Conservation (phyloP, 768 basidiomycete species). For the Coprinopsis marcescibilis region DNA sequence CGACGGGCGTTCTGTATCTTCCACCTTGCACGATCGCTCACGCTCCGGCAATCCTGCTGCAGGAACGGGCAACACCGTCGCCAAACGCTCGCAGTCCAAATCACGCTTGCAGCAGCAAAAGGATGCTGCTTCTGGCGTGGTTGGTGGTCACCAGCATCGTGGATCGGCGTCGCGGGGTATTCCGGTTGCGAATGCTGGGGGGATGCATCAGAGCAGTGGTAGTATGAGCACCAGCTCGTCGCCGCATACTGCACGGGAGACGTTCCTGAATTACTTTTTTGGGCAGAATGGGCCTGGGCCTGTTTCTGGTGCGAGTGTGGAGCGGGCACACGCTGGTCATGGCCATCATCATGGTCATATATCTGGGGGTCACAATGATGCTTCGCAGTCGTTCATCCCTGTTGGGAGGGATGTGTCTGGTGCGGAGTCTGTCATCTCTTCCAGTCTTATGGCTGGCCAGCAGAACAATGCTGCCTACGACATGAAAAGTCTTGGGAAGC, state of each 20-base stretch:
- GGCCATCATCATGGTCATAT: slow-evolving; percentile 2
- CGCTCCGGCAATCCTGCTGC: slow-evolving; percentile 29
- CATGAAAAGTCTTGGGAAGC: slow-evolving; percentile 97
- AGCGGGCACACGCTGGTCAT: slow-evolving; percentile 19
- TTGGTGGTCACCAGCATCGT: slow-evolving; percentile 12
- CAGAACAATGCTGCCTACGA: slow-evolving; percentile 83
- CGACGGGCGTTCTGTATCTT: slow-evolving; percentile 67
- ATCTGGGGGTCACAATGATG: slow-evolving; percentile 5
- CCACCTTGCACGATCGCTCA: slow-evolving; percentile 70
- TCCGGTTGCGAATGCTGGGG: neutral
- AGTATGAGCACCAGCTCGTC: slow-evolving; percentile 27
- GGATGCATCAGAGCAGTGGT: slow-evolving; percentile 14
- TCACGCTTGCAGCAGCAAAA: slow-evolving; percentile 19
- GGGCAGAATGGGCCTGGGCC: slow-evolving; percentile 83
- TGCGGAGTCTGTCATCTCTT: slow-evolving; percentile 41
- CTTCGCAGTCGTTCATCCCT: slow-evolving; percentile 33
- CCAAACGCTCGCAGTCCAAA: slow-evolving; percentile 33
- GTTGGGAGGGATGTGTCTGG: slow-evolving; percentile 64
- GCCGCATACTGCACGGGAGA: slow-evolving; percentile 68
- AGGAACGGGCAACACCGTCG: slow-evolving; percentile 29
- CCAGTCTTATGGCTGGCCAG: slow-evolving; percentile 65
- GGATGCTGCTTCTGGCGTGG: slow-evolving; percentile 13
- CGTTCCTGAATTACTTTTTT: slow-evolving; percentile 97
- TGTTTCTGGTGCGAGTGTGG: slow-evolving; percentile 50
- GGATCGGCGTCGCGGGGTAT: neutral